phyloP scores from a whole-genome alignment of 2,329 filamentous ascomycete genomes.

The Mycosphaerelloides madeirae region DNA sequence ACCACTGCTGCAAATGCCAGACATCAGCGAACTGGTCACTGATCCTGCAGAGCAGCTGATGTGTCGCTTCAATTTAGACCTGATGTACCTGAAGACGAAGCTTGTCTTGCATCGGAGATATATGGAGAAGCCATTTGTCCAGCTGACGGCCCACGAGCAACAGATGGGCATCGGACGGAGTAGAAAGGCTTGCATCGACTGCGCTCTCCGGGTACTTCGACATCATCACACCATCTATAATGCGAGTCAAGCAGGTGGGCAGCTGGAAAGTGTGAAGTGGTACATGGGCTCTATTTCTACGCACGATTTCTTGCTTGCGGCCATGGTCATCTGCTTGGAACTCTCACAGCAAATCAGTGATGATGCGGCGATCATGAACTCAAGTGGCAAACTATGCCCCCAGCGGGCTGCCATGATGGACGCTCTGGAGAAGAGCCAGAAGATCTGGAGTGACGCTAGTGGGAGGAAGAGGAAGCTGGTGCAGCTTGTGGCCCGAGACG shows the following conservation, averaged over 20 bases:
- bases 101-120: slow-evolving; percentile 53
- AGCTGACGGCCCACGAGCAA: slow-evolving; percentile 32
- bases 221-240: slow-evolving; percentile 49
- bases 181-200: slow-evolving; percentile 43
- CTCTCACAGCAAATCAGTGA: slow-evolving; percentile 30
- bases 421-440: slow-evolving; percentile 30
- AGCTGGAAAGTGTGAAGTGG: slow-evolving; percentile 43
- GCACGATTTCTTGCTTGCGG: slow-evolving; percentile 47
- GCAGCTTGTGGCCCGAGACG: slow-evolving; percentile 10
- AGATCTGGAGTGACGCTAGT: slow-evolving; percentile 27
- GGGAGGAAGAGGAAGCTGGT: slow-evolving; percentile 7
- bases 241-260: slow-evolving; percentile 43
- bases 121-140: slow-evolving; percentile 35
- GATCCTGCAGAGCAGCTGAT: slow-evolving; percentile 50
- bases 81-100: slow-evolving; percentile 49
- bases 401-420: slow-evolving; percentile 27
- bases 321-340: slow-evolving; percentile 47
- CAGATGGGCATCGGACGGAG: slow-evolving; percentile 26
- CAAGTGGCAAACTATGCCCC: slow-evolving; percentile 19
- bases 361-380: slow-evolving; percentile 9
- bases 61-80: slow-evolving; percentile 48
- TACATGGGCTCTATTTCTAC: slow-evolving; percentile 43
- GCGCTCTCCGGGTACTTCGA: slow-evolving; percentile 46
- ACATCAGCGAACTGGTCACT: slow-evolving; percentile 41
- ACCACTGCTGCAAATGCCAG: slow-evolving; percentile 33